phyloP scores from a whole-genome alignment of 1,284 basidiomycete genomes.

The Trichosporon ovoides region DNA sequence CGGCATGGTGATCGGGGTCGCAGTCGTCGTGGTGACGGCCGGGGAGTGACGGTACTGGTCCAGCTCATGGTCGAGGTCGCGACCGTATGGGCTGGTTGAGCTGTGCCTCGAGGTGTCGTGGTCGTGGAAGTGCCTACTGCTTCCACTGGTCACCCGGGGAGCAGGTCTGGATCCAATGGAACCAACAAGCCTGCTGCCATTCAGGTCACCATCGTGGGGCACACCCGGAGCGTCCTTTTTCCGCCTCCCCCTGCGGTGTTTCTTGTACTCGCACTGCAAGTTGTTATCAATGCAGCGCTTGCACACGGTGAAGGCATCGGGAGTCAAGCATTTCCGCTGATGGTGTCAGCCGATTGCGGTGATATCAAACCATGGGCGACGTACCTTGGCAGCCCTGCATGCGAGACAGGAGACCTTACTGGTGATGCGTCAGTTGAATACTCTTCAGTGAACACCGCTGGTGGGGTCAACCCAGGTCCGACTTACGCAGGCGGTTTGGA shows the following conservation, averaged over 20 bases:
- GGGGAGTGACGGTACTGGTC: neutral
- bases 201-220: neutral
- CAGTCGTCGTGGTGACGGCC: neutral
- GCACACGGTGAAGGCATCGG: constrained; percentile 23
- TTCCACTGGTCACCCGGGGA: neutral
- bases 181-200: neutral
- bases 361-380: neutral
- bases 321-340: constrained; percentile 29
- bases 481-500: constrained; percentile 2
- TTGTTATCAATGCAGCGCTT: constrained; percentile 25
- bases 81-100: neutral
- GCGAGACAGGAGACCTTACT: constrained; percentile 29
- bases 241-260: constrained; percentile 24
- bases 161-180: neutral
- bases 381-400: constrained; percentile 29
- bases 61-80: constrained; percentile 5
- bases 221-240: constrained; percentile 20
- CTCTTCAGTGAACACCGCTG: neutral
- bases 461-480: neutral
- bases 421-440: neutral
- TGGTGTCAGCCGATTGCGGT: neutral
- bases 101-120: neutral
- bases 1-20: constrained; percentile 2
- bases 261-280: constrained; percentile 29
- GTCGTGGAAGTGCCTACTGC: neutral